phyloP scores from a whole-genome alignment of 1,284 basidiomycete species.

The Naganishia sp. region DNA sequence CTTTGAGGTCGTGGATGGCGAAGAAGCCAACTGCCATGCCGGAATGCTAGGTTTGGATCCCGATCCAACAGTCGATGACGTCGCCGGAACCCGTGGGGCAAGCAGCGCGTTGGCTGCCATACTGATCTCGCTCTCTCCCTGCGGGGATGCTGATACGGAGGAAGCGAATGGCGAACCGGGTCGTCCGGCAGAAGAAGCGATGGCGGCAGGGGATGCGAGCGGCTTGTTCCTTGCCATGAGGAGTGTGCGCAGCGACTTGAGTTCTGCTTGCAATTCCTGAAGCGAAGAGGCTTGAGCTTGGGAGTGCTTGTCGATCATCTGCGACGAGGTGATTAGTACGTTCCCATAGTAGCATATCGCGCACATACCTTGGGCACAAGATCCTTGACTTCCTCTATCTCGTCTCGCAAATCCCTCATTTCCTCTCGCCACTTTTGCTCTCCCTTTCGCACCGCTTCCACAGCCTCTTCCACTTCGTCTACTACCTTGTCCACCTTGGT shows the following conservation, averaged over 20 bases:
- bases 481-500: slow-evolving; percentile 26
- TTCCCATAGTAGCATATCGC: background rate
- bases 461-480: slow-evolving; percentile 48
- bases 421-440: slow-evolving; percentile 81
- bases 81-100: slow-evolving; percentile 38
- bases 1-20: background rate
- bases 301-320: slow-evolving; percentile 95
- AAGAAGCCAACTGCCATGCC: slow-evolving; percentile 73
- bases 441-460: slow-evolving; percentile 73
- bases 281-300: slow-evolving; percentile 69
- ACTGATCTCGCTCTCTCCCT: slow-evolving; percentile 28
- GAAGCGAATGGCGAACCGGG: slow-evolving; percentile 53
- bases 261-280: slow-evolving; percentile 77
- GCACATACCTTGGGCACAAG: slow-evolving; percentile 79
- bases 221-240: slow-evolving; percentile 75
- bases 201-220: slow-evolving; percentile 44
- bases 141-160: slow-evolving; percentile 42
- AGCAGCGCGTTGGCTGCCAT: slow-evolving; percentile 49
- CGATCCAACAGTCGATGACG: background rate
- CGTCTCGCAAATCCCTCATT: slow-evolving; percentile 86
- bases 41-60: slow-evolving; percentile 72
- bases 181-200: slow-evolving; percentile 26
- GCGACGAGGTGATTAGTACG: slow-evolving; percentile 17
- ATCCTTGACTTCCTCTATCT: slow-evolving; percentile 85
- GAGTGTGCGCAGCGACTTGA: slow-evolving; percentile 91